A percentile compares a stretch with the other conserved stretches of the same genome.
Evolutionary conservation across 768 basidiomycete genomes (phyloP).

Genomic region (Mycena alexandri): DNA sequence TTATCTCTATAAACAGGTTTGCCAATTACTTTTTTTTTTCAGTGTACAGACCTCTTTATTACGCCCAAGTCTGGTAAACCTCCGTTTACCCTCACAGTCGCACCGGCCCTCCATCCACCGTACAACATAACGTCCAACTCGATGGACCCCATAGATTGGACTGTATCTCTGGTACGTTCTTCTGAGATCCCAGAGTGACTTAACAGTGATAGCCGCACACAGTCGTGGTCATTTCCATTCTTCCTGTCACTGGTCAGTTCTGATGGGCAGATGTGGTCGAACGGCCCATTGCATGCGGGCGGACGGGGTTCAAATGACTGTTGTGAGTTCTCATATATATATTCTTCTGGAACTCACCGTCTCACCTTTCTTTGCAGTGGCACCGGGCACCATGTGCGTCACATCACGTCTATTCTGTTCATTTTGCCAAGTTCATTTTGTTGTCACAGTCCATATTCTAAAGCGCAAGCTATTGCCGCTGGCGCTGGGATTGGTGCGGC

Average conservation of each 20-base stretch:
- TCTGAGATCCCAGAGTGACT: background rate
- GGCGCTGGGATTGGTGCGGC: constrained; percentile 40
- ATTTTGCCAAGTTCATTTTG: background rate
- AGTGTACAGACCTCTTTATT: constrained; percentile 64
- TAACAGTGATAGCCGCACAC: background rate
- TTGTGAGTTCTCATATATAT: constrained; percentile 16
- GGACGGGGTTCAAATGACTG: constrained; percentile 54
- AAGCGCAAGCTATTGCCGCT: constrained; percentile 34
- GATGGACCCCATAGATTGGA: constrained; percentile 53
- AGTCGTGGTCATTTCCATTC: constrained; percentile 63
- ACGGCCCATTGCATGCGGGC: constrained; percentile 63
- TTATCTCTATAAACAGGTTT: too few species aligned
- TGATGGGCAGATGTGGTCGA: constrained; percentile 60
- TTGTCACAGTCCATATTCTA: constrained; percentile 24
- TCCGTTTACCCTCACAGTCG: constrained; percentile 64
- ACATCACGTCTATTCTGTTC: background rate
- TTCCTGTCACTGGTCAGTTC: constrained; percentile 62
- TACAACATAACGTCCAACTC: constrained; percentile 61
- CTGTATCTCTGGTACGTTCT: constrained; percentile 52
- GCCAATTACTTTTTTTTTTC: background rate
- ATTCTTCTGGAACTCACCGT: background rate
- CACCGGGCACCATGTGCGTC: constrained; percentile 52
- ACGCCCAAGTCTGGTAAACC: constrained; percentile 58
- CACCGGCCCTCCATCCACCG: constrained; percentile 65
- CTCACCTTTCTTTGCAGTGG: constrained; percentile 36